Percentiles rank a stretch among this genome's conserved stretches.
Evolutionary conservation across 1,284 basidiomycete species (phyloP).

Genomic region (Psilocybe mexicana): DNA sequence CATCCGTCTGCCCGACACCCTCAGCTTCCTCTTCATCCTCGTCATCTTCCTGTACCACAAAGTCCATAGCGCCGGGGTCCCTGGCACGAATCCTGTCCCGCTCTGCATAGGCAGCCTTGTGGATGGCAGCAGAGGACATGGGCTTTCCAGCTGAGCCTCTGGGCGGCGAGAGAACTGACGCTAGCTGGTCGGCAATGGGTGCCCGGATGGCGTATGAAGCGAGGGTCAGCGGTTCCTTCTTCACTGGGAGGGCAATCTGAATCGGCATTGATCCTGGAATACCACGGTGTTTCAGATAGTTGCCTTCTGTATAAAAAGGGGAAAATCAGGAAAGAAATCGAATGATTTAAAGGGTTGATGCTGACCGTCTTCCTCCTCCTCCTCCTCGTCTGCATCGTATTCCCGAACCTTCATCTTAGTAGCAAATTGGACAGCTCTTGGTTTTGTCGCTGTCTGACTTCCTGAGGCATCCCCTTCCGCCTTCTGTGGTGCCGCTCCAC

Average conservation of each 20-base stretch:
- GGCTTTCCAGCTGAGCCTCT: conserved; percentile 24
- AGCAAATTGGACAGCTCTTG: neutral
- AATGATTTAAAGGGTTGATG: neutral
- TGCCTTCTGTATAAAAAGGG: neutral
- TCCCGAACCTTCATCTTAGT: neutral
- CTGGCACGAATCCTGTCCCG: conserved; percentile 61
- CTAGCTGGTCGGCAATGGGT: conserved; percentile 34
- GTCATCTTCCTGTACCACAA: conserved; percentile 36
- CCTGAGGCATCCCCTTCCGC: neutral
- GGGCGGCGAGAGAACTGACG: conserved; percentile 23
- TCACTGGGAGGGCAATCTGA: conserved; percentile 44
- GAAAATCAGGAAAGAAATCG: conserved; percentile 7
- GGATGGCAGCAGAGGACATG: conserved; percentile 48
- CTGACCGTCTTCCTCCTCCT: conserved; percentile 29
- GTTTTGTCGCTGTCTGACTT: conserved; percentile 1
- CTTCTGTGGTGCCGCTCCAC: conserved; percentile 13
- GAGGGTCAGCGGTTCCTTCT: conserved; percentile 40
- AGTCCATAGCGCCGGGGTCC: conserved; percentile 71
- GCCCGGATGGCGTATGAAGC: conserved; percentile 59
- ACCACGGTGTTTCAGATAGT: neutral
- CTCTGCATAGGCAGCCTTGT: conserved; percentile 63
- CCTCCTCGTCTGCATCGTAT: conserved; percentile 23
- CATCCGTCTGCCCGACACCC: conserved; percentile 45
- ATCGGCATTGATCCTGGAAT: conserved; percentile 62
- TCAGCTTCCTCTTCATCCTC: conserved; percentile 42